Evolutionary conservation across 805 yeast species (phyloP).

Genomic region (Starmerella scarabaei): DNA sequence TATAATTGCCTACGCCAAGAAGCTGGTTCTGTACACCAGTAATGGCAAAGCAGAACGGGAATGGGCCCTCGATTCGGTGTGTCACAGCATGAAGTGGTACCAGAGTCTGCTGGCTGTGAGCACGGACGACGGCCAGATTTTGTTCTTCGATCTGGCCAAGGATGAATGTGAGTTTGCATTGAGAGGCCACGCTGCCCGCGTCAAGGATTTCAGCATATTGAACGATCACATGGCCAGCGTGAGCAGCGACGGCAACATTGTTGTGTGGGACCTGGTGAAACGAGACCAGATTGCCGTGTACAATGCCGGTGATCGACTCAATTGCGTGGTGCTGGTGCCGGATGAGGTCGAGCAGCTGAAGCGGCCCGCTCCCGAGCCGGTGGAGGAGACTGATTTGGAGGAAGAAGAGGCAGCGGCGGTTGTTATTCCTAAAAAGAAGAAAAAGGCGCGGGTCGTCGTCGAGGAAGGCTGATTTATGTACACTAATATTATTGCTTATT

Average conservation of each 20-base stretch:
- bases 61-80: slow-evolving; percentile 35
- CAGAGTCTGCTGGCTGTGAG: slow-evolving; percentile 53
- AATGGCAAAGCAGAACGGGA: slow-evolving; percentile 33
- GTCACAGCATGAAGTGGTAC: slow-evolving; percentile 55
- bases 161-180: slow-evolving; percentile 38
- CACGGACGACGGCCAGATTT: slow-evolving; percentile 55
- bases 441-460: slow-evolving; percentile 22
- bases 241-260: slow-evolving; percentile 86
- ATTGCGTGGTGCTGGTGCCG: slow-evolving; percentile 59
- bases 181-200: slow-evolving; percentile 73
- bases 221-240: slow-evolving; percentile 56
- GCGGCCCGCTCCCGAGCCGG: slow-evolving; percentile 62
- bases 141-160: slow-evolving; percentile 36
- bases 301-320: slow-evolving; percentile 79
- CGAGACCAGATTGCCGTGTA: slow-evolving; percentile 81
- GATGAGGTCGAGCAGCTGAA: slow-evolving; percentile 65
- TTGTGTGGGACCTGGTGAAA: slow-evolving; percentile 65
- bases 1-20: slow-evolving; percentile 50
- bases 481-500: not conserved
- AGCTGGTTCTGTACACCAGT: slow-evolving; percentile 28
- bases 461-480: slow-evolving; percentile 3
- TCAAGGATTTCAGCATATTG: slow-evolving; percentile 56
- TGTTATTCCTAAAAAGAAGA: slow-evolving; percentile 16
- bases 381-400: slow-evolving; percentile 24
- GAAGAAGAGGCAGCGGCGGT: slow-evolving; percentile 11